phyloP scores from a whole-genome alignment of 495 filamentous ascomycete genomes.

The Rhypophila decipiens region DNA sequence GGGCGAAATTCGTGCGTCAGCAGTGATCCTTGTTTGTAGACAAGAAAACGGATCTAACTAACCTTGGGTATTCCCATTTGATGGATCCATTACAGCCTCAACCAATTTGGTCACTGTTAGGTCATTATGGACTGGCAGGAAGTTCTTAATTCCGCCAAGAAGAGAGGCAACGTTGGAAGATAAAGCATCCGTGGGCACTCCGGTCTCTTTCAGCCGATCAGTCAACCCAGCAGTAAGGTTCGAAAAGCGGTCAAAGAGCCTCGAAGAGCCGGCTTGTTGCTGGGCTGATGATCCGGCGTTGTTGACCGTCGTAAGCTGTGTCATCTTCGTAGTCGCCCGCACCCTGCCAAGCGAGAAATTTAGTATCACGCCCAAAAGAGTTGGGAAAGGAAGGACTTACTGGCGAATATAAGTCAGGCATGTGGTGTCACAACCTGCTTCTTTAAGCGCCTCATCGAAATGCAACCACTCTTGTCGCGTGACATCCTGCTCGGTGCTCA shows the following conservation, averaged over 20 bases:
- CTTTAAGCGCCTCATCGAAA: conserved; percentile 80
- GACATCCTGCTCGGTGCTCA: conserved; percentile 89
- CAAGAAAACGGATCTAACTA: too few species aligned
- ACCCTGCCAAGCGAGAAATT: conserved; percentile 65
- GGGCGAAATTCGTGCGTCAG: too few species aligned
- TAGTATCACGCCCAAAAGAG: too few species aligned
- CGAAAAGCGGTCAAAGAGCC: conserved; percentile 83
- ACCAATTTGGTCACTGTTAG: conserved; percentile 96
- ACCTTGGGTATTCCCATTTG: conserved; percentile 75
- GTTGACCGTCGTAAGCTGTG: conserved; percentile 81
- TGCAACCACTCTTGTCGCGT: conserved; percentile 72
- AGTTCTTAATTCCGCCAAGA: conserved; percentile 98
- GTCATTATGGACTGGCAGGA: conserved; percentile 90
- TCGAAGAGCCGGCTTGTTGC: conserved; percentile 49
- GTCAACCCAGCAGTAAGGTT: conserved; percentile 85
- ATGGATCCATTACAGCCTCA: conserved; percentile 96
- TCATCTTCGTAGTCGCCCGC: conserved; percentile 94
- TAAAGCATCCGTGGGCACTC: conserved; percentile 53
- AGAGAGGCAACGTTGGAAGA: conserved; percentile 82
- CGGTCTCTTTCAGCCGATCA: conserved; percentile 86
- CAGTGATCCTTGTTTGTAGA: too few species aligned
- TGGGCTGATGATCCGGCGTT: conserved; percentile 58
- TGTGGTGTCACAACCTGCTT: conserved; percentile 64
- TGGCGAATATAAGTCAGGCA: conserved; percentile 79
- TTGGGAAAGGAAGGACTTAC: conserved; percentile 39